Evolutionary conservation across 1,284 basidiomycete species (phyloP).

Genomic region (Leccinum angustisporum): DNA sequence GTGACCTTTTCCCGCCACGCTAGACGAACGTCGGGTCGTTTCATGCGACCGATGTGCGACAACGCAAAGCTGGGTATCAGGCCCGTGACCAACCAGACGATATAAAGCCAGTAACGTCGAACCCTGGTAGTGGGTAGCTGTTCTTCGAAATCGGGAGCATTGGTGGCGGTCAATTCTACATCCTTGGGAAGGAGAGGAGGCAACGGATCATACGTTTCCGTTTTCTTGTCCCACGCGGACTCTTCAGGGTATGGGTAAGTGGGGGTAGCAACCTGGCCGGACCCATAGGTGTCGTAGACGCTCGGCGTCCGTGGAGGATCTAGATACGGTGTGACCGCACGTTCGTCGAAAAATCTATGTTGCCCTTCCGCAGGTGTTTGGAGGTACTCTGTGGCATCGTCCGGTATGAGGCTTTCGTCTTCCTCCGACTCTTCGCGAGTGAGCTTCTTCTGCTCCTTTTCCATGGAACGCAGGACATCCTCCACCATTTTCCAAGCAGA

Average conservation of each 20-base stretch:
- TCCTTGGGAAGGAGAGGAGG: constrained; percentile 42
- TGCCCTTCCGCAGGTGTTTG: constrained; percentile 42
- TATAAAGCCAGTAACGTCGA: constrained; percentile 67
- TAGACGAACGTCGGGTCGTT: constrained; percentile 90
- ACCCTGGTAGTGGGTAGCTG: constrained; percentile 71
- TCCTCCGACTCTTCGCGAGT: constrained; percentile 46
- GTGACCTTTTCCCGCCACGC: constrained; percentile 98
- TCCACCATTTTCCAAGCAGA: constrained; percentile 83
- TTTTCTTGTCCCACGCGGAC: constrained; percentile 53
- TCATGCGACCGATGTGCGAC: constrained; percentile 82
- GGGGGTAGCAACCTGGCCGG: constrained; percentile 39
- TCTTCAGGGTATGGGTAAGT: constrained; percentile 38
- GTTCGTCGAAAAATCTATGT: constrained; percentile 38
- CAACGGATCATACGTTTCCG: constrained; percentile 31
- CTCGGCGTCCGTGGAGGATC: constrained; percentile 38
- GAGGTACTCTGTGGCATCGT: constrained; percentile 64
- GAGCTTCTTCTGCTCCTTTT: constrained; percentile 62
- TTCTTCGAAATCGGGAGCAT: constrained; percentile 77
- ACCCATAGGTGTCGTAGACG: constrained; percentile 50
- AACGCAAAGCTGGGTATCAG: constrained; percentile 81
- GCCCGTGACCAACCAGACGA: constrained; percentile 80
- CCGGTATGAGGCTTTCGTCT: constrained; percentile 53
- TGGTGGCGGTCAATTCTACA: constrained; percentile 52
- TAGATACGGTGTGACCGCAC: constrained; percentile 30
- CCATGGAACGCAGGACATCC: constrained; percentile 69